Evolutionary conservation across 495 filamentous ascomycete species (phyloP).

Genomic region (Penicillium dipodomyicola): DNA sequence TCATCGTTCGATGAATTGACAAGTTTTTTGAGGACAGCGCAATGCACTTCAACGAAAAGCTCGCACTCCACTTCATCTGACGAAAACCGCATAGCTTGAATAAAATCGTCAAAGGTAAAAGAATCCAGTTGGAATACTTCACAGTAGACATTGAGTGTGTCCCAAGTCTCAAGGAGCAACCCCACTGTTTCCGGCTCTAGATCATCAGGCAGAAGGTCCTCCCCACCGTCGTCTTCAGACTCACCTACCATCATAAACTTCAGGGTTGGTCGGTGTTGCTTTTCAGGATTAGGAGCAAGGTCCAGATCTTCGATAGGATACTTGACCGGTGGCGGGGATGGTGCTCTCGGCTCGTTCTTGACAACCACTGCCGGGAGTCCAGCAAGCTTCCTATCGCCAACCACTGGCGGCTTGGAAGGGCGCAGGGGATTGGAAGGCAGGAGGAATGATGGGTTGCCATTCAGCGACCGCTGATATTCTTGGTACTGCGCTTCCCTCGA

Average conservation of each 20-base stretch:
- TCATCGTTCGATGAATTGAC: slow-evolving; percentile 70
- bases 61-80: slow-evolving; percentile 79
- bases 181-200: slow-evolving; percentile 79
- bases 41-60: slow-evolving; percentile 87
- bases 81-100: slow-evolving; percentile 80
- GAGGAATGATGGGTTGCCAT: slow-evolving; percentile 50
- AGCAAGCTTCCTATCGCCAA: slow-evolving; percentile 39
- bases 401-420: slow-evolving; percentile 38
- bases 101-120: slow-evolving; percentile 95
- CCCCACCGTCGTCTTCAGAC: slow-evolving; percentile 39
- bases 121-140: slow-evolving; percentile 91
- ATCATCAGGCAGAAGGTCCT: slow-evolving; percentile 50
- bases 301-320: slow-evolving; percentile 96
- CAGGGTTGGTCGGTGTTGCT: slow-evolving; percentile 64
- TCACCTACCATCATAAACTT: slow-evolving; percentile 70
- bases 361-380: slow-evolving; percentile 31
- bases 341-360: slow-evolving; percentile 47
- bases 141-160: slow-evolving; percentile 93
- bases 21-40: slow-evolving; percentile 82
- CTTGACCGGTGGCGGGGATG: slow-evolving; percentile 77
- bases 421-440: slow-evolving; percentile 32
- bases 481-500: slow-evolving; percentile 49
- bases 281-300: slow-evolving; percentile 59
- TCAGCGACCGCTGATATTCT: slow-evolving; percentile 53
- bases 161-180: slow-evolving; percentile 83